A percentile compares a stretch with the other conserved stretches of the same genome.
These are phyloP conservation scores for Adansonia rubrostipa DNA, from an alignment of 441 rosid genomes.

Conservation along the genomic window DNA sequence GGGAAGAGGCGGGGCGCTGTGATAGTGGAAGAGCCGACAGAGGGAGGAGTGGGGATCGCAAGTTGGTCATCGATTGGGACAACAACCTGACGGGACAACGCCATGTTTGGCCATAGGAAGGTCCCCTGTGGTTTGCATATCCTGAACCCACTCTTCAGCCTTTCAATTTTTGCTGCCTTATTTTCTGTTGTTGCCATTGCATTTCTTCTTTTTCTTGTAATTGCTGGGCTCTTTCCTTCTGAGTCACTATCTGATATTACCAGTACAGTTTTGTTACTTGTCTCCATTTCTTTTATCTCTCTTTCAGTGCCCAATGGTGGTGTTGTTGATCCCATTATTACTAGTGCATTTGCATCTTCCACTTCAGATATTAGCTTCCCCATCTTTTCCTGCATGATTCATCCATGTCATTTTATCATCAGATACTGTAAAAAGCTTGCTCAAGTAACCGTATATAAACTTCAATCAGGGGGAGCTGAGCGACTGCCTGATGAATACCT, in stretches of 20 bases:
- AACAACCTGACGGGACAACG: constrained; percentile 37
- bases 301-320: constrained; percentile 26
- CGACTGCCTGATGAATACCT: constrained; percentile 45
- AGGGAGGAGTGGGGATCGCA: constrained; percentile 49
- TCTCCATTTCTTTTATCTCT: constrained; percentile 26
- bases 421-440: neutral
- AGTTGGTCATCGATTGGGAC: constrained; percentile 41
- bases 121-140: constrained; percentile 81
- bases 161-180: constrained; percentile 59
- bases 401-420: neutral
- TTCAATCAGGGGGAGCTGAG: neutral
- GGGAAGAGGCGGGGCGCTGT: constrained; percentile 31
- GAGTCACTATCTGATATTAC: neutral
- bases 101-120: constrained; percentile 77
- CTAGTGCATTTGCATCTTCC: constrained; percentile 37
- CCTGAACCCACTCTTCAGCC: constrained; percentile 78
- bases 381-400: constrained; percentile 56
- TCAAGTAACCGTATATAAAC: neutral
- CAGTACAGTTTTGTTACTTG: constrained; percentile 21
- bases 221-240: constrained; percentile 28
- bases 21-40: constrained; percentile 44
- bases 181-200: constrained; percentile 37
- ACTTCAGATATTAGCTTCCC: constrained; percentile 45
- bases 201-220: constrained; percentile 24
- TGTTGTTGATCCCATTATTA: constrained; percentile 28